These are phyloP conservation scores for Bryoglossum gracile DNA, from an alignment of 495 filamentous ascomycete species.

Conservation along the genomic window DNA sequence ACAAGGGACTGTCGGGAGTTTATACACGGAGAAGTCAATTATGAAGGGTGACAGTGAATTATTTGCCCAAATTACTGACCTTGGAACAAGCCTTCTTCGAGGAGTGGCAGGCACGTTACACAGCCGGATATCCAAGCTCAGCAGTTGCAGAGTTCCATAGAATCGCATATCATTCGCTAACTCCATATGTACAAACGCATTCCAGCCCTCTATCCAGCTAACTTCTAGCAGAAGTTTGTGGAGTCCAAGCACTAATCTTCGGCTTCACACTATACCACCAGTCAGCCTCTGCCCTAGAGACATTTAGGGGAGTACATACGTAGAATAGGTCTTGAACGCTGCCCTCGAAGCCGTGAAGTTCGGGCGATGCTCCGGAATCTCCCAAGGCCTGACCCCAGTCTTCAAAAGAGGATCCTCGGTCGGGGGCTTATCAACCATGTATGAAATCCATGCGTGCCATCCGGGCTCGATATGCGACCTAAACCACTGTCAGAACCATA, in stretches of 20 bases:
- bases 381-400: conserved; percentile 62
- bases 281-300: background rate
- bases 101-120: background rate
- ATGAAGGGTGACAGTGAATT: background rate
- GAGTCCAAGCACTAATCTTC: conserved; percentile 40
- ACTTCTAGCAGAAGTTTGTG: conserved; percentile 32
- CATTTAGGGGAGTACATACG: conserved; percentile 50
- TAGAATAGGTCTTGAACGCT: conserved; percentile 89
- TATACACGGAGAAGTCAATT: background rate
- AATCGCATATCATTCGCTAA: conserved; percentile 9
- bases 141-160: background rate
- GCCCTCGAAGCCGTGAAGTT: conserved; percentile 66
- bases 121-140: background rate
- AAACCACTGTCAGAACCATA: conserved; percentile 6
- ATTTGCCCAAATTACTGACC: background rate
- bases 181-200: conserved; percentile 11
- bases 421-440: conserved; percentile 84
- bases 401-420: conserved; percentile 64
- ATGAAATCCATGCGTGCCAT: conserved; percentile 98
- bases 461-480: conserved; percentile 87
- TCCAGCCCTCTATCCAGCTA: conserved; percentile 17
- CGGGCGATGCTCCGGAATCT: conserved; percentile 61
- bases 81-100: background rate
- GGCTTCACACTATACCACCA: conserved; percentile 32
- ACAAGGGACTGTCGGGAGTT: no score